These are phyloP conservation scores for Neobulgaria alba DNA, from an alignment of 2,329 filamentous ascomycete genomes.

Conservation along the genomic window DNA sequence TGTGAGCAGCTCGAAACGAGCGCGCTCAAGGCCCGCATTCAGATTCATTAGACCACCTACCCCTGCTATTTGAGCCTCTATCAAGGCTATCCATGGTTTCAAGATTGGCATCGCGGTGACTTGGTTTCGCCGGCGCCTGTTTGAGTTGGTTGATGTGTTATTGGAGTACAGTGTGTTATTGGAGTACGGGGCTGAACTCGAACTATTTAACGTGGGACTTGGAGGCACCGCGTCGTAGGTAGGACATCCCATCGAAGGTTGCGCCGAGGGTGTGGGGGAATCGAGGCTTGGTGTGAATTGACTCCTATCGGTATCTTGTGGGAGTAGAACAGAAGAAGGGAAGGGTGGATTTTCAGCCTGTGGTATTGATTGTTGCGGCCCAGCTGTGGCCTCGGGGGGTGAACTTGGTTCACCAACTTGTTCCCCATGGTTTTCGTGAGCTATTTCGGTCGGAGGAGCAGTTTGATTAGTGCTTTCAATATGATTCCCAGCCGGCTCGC, in stretches of 20 bases:
- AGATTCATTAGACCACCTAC: constrained; percentile 19
- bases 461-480: not conserved
- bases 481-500: not conserved
- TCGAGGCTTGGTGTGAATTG: not conserved
- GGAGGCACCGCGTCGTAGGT: not conserved
- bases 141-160: not conserved
- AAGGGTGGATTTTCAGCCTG: not conserved
- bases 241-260: not conserved
- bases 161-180: not conserved
- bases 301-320: not conserved
- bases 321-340: not conserved
- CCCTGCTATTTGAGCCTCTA: constrained; percentile 21
- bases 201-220: not conserved
- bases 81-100: constrained; percentile 15
- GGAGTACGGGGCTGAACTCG: not conserved
- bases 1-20: constrained; percentile 45
- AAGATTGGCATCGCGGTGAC: constrained; percentile 16
- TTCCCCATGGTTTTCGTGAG: too few relatives aligned
- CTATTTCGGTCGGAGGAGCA: not conserved
- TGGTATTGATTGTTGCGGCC: not conserved
- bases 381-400: not conserved
- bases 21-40: constrained; percentile 33
- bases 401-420: too few relatives aligned
- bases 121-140: constrained; percentile 14
- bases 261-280: not conserved